Evolutionary conservation across 2,329 filamentous ascomycete genomes (phyloP).

Genomic region (Penicillium concentricum): DNA sequence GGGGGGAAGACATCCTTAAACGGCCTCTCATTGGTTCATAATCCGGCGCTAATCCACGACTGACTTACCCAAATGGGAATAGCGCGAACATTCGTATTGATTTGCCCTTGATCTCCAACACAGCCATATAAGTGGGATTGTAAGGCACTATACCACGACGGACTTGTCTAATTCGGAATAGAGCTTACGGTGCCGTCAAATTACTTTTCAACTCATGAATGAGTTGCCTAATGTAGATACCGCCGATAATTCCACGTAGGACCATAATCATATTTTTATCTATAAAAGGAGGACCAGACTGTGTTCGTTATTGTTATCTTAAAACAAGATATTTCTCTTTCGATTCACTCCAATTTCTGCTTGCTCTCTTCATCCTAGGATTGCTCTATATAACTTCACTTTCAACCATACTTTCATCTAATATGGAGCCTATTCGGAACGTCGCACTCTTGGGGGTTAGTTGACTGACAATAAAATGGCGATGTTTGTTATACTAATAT

Average conservation of each 20-base stretch:
- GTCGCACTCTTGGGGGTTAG: constrained; percentile 3
- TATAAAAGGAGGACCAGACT: background rate
- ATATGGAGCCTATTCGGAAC: background rate
- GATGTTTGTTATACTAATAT: background rate
- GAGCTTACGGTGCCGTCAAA: background rate
- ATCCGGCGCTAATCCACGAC: background rate
- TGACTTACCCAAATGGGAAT: background rate
- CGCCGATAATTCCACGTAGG: no score
- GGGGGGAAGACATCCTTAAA: background rate
- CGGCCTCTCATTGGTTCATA: background rate
- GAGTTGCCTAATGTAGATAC: background rate
- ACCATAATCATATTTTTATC: background rate
- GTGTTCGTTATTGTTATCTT: background rate
- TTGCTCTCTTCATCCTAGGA: no score
- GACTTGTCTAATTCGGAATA: background rate
- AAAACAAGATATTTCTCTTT: background rate
- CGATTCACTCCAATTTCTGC: background rate
- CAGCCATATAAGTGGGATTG: background rate
- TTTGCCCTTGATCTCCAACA: background rate
- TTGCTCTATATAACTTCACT: background rate
- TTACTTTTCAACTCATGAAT: background rate
- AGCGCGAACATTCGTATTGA: background rate
- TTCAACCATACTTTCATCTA: background rate
- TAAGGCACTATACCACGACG: background rate
- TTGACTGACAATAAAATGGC: background rate